These are phyloP conservation scores for Neopestalotiopsis clavispora DNA, from an alignment of 2,329 filamentous ascomycete species.

Conservation along the genomic window DNA sequence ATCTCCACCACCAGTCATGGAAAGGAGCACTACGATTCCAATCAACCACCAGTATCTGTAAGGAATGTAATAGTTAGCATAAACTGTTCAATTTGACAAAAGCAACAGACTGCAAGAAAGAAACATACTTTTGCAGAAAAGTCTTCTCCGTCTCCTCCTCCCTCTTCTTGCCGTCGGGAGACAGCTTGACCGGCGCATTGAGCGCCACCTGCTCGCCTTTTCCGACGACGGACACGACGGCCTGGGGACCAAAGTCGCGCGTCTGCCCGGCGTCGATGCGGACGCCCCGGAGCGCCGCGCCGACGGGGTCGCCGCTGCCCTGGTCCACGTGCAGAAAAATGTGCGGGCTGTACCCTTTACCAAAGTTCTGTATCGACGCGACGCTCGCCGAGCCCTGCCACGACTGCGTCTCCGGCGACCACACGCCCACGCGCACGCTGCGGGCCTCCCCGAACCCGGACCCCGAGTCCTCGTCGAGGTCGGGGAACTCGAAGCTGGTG, in stretches of 20 bases:
- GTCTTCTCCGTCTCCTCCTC: slow-evolving; percentile 64
- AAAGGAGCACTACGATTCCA: slow-evolving; percentile 56
- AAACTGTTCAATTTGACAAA: background rate
- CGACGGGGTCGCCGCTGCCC: slow-evolving; percentile 48
- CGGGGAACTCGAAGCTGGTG: slow-evolving; percentile 60
- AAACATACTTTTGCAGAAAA: slow-evolving; percentile 68
- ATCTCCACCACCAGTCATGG: slow-evolving; percentile 55
- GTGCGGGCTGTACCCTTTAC: slow-evolving; percentile 64
- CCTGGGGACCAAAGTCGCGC: slow-evolving; percentile 68
- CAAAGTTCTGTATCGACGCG: slow-evolving; percentile 60
- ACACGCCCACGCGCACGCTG: slow-evolving; percentile 64
- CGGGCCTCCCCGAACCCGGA: slow-evolving; percentile 43
- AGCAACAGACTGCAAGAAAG: too few relatives aligned
- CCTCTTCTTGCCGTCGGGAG: slow-evolving; percentile 62
- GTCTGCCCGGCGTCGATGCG: slow-evolving; percentile 67
- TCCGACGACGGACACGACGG: slow-evolving; percentile 51
- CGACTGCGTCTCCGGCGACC: slow-evolving; percentile 47
- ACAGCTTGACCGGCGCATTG: slow-evolving; percentile 68
- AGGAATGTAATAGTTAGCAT: slow-evolving; percentile 40
- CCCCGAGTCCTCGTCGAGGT: slow-evolving; percentile 42
- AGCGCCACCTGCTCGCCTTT: slow-evolving; percentile 62
- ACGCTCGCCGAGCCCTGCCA: slow-evolving; percentile 64
- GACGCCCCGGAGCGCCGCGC: slow-evolving; percentile 60
- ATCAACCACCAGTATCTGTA: slow-evolving; percentile 71
- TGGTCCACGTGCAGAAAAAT: slow-evolving; percentile 57